These are phyloP conservation scores for Ramichloridium luteum DNA, from an alignment of 2,329 filamentous ascomycete species.

Conservation along the genomic window DNA sequence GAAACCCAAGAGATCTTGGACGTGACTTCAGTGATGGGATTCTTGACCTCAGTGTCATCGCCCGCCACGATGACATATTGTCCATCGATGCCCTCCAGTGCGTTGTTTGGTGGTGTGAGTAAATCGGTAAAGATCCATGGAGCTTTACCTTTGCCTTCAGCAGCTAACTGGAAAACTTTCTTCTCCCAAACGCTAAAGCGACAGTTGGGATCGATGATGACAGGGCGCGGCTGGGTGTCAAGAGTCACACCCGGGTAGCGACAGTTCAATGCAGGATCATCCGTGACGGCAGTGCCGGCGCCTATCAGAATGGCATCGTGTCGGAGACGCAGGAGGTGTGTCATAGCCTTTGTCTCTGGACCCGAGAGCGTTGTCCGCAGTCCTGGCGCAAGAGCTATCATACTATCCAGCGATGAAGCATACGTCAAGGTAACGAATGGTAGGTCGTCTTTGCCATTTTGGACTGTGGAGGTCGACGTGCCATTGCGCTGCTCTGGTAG, in stretches of 20 bases:
- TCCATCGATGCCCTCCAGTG: constrained; percentile 16
- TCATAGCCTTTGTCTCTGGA: constrained; percentile 77
- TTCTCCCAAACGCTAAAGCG: constrained; percentile 53
- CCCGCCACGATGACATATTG: constrained; percentile 12
- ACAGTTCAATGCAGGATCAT: constrained; percentile 78
- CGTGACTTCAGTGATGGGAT: constrained; percentile 8
- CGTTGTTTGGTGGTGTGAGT: constrained; percentile 19
- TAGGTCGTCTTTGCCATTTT: constrained; percentile 15
- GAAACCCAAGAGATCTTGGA: constrained; percentile 45
- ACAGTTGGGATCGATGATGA: constrained; percentile 68
- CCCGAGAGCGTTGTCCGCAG: constrained; percentile 76
- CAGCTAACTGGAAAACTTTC: constrained; percentile 55
- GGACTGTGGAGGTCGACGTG: constrained; percentile 1
- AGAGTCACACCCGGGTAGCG: constrained; percentile 46
- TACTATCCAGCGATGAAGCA: constrained; percentile 77
- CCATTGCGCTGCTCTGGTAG: neutral
- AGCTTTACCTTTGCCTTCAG: constrained; percentile 53
- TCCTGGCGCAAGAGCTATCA: constrained; percentile 63
- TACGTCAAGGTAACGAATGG: constrained; percentile 71
- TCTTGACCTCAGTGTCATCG: neutral
- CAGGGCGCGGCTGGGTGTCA: constrained; percentile 59
- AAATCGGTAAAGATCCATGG: constrained; percentile 40
- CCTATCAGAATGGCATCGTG: constrained; percentile 81
- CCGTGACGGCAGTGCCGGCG: constrained; percentile 69
- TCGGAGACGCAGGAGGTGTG: constrained; percentile 70